Evolutionary conservation across 768 basidiomycete species (phyloP).

Genomic region (Amylocystis lapponica): DNA sequence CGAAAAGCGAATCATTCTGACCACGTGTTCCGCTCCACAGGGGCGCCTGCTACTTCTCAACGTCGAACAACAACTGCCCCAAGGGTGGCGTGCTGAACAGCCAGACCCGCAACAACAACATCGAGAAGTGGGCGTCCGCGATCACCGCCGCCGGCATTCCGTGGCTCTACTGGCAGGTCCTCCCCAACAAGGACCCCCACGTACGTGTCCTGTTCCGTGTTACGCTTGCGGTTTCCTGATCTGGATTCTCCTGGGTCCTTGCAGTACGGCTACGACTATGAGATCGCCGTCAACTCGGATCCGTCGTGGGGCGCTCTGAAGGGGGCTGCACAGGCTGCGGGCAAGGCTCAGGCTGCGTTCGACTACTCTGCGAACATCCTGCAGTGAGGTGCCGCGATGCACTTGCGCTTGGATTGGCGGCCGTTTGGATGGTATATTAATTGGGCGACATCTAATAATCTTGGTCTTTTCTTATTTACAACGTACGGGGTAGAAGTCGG

Average conservation of each 20-base stretch:
- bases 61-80: conserved; percentile 24
- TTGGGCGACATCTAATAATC: too few species aligned
- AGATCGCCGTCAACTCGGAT: conserved; percentile 16
- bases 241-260: background rate
- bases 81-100: conserved; percentile 16
- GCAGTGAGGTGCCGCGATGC: too few species aligned
- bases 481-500: too few species aligned
- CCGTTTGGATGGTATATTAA: too few species aligned
- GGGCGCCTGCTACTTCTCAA: conserved; percentile 24
- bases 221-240: too few species aligned
- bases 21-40: background rate
- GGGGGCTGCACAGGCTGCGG: conserved; percentile 11
- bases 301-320: conserved; percentile 15
- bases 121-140: conserved; percentile 27
- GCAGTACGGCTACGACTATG: conserved; percentile 16
- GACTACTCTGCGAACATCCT: conserved; percentile 15
- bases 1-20: too few species aligned
- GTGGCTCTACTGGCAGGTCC: conserved; percentile 34
- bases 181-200: conserved; percentile 31
- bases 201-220: conserved; percentile 15
- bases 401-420: too few species aligned
- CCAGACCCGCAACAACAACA: conserved; percentile 27
- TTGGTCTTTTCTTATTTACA: too few species aligned
- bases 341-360: conserved; percentile 14
- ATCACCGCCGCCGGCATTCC: conserved; percentile 30